Base-by-base conservation (phyloP, 2,329 filamentous ascomycete species). In the Cercospora sesami region DNA sequence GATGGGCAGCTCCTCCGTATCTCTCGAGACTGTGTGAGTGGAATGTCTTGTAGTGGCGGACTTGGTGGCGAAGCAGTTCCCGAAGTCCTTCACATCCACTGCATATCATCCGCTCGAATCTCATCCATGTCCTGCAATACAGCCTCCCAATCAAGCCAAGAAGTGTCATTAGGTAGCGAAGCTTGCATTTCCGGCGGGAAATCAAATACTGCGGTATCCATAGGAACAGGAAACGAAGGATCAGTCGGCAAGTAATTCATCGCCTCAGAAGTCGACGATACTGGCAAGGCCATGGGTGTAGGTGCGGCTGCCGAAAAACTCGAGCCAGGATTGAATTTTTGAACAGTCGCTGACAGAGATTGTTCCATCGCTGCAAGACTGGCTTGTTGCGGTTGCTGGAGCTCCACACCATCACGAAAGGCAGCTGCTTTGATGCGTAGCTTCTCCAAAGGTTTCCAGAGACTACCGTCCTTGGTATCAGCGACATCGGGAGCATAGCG, bases 361-460 rank as follows among this genome's bases (percentile, higher is more conserved):
- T 23, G 45, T 12, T 23, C 45, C 45, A 51, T 51, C 18, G 45
- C 45, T 26, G 45, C 45, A 51, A 51, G 45, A 23, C 10, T 51
- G 21, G 21, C 4, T 33, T 23, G 18, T 42, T 63, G 31, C 23
- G 26, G 26, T 4, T n/a, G 23, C 45, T 55, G 36, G 31, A 31
- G 2, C 21, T 31, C 36, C 21, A 30, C 6, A 30, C 42, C 72
- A 21, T 77, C 72, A 26, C 75, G 68, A 64, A 76, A 77, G 0
- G 74, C 73, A 6, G 55, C 68, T 0, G 86, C 86, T 73, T 83
- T 84, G 68, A 81, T 82, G 68, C 85, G 78, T 4, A 87, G 75
- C 73, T 86, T 86, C 72, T 82, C 82, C 30, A 87, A 82, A 1
- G 86, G 86, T 45, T 81, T 78, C 85, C 86, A 87, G 7, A 87